These are phyloP conservation scores for Trypethelium eluteriae DNA, from an alignment of 495 filamentous ascomycete species.

Conservation along the genomic window DNA sequence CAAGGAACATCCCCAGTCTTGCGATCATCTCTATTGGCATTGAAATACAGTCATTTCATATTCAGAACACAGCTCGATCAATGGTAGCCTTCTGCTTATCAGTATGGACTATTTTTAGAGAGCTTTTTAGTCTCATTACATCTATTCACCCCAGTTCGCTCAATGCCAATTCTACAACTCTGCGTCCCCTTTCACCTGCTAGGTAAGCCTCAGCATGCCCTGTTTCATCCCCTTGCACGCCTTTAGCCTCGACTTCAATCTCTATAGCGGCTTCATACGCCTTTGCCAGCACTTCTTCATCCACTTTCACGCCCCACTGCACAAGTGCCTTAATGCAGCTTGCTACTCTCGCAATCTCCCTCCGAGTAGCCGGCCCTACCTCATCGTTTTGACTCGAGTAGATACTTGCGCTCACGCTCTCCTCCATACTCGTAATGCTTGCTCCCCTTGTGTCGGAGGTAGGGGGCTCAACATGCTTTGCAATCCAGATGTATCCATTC, in stretches of 20 bases:
- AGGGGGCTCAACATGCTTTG: slow-evolving; percentile 57
- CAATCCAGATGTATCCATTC: slow-evolving; percentile 93
- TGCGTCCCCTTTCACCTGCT: slow-evolving; percentile 61
- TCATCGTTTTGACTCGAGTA: slow-evolving; percentile 90
- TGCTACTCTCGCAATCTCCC: slow-evolving; percentile 76
- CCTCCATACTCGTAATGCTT: slow-evolving; percentile 74
- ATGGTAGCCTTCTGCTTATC: not conserved
- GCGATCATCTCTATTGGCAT: not conserved
- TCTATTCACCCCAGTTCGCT: slow-evolving; percentile 18
- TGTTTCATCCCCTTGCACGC: slow-evolving; percentile 35
- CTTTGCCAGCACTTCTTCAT: slow-evolving; percentile 80
- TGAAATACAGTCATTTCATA: not conserved
- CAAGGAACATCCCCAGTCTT: too few species aligned
- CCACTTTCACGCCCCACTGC: slow-evolving; percentile 71
- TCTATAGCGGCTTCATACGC: slow-evolving; percentile 75
- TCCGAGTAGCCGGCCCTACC: slow-evolving; percentile 63
- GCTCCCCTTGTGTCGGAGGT: slow-evolving; percentile 48
- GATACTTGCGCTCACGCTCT: slow-evolving; percentile 60
- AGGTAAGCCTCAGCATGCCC: slow-evolving; percentile 43
- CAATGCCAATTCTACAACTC: slow-evolving; percentile 54
- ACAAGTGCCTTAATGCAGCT: slow-evolving; percentile 75
- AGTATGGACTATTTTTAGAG: not conserved
- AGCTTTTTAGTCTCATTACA: not conserved
- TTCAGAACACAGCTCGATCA: not conserved
- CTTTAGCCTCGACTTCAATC: slow-evolving; percentile 49